Conservation (phyloP, 148 eudicot genomes). For the Spergularia bocconei region DNA sequence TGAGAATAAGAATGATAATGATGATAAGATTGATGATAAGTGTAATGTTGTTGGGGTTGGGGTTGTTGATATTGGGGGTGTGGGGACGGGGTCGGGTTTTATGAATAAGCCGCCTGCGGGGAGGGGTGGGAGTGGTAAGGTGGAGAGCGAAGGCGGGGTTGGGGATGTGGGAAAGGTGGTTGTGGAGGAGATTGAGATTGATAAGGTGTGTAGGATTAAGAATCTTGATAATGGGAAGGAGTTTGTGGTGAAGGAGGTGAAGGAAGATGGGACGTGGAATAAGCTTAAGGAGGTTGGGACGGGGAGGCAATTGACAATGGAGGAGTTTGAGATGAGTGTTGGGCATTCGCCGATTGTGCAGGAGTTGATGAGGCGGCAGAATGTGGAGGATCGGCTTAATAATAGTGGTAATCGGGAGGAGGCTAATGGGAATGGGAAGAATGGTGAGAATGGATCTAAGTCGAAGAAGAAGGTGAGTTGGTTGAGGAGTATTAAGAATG, state of each 20-base stretch:
- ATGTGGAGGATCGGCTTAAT: constrained; percentile 53
- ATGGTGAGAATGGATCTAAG: constrained; percentile 48
- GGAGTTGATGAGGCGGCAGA: constrained; percentile 91
- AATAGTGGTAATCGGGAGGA: constrained; percentile 22
- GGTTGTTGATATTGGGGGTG: constrained; percentile 37
- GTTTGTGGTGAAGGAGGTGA: constrained; percentile 90
- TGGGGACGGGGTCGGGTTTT: constrained; percentile 30
- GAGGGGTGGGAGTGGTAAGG: constrained; percentile 34
- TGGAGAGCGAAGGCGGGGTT: constrained; percentile 27
- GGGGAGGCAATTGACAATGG: constrained; percentile 90
- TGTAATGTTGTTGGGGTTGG: constrained; percentile 24
- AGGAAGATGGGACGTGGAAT: constrained; percentile 81
- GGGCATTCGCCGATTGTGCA: constrained; percentile 97
- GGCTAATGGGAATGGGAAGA: constrained; percentile 35
- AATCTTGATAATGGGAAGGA: constrained; percentile 88
- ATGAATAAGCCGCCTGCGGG: constrained; percentile 46
- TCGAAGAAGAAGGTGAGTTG: constrained; percentile 77
- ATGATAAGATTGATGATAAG: constrained; percentile 12
- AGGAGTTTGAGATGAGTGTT: constrained; percentile 82
- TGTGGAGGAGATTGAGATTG: constrained; percentile 22
- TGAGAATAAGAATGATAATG: not conserved
- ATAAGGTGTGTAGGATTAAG: constrained; percentile 63
- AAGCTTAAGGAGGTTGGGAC: constrained; percentile 85
- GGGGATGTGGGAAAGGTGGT: constrained; percentile 29
- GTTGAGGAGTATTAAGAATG: constrained; percentile 78